Evolutionary conservation across 2,329 filamentous ascomycete species (phyloP).

Genomic region (Colletotrichum brevisporum): DNA sequence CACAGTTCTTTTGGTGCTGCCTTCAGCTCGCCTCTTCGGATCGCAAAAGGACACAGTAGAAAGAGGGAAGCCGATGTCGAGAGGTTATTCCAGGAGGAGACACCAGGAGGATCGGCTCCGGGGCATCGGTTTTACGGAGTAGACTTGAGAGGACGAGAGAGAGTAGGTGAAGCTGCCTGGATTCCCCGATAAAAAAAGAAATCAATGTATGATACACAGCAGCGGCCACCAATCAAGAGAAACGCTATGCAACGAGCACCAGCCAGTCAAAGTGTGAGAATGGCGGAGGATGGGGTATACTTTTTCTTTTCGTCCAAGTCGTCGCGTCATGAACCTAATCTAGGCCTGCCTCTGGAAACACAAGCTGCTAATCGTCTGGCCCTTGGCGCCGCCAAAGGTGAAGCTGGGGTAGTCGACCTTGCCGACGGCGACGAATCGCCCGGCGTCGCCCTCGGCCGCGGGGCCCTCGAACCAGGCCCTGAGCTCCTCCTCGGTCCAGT

Average conservation of each 20-base stretch:
- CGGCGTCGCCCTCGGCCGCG: constrained; percentile 46
- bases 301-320: constrained; percentile 16
- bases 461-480: constrained; percentile 79
- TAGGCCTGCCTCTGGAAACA: constrained; percentile 73
- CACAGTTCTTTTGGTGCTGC: constrained; percentile 21
- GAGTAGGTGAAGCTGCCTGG: constrained; percentile 25
- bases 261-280: neutral
- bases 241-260: constrained; percentile 24
- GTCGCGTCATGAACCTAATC: constrained; percentile 16
- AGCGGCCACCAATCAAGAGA: constrained; percentile 25
- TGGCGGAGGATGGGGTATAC: constrained; percentile 15
- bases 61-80: constrained; percentile 10
- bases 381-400: constrained; percentile 89
- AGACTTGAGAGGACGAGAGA: constrained; percentile 9
- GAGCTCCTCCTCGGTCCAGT: constrained; percentile 96
- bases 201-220: constrained; percentile 39
- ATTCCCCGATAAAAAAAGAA: constrained; percentile 18
- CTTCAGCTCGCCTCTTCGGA: constrained; percentile 20
- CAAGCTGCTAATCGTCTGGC: constrained; percentile 89
- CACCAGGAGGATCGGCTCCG: neutral
- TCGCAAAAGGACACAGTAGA: constrained; percentile 23
- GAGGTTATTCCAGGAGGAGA: neutral
- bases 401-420: constrained; percentile 88
- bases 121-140: constrained; percentile 12
- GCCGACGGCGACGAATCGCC: constrained; percentile 72